A percentile compares a stretch with the other conserved stretches of the same genome.
Evolutionary conservation across 345 rosid species (phyloP).

Genomic region (Geranium rotundifolium): DNA sequence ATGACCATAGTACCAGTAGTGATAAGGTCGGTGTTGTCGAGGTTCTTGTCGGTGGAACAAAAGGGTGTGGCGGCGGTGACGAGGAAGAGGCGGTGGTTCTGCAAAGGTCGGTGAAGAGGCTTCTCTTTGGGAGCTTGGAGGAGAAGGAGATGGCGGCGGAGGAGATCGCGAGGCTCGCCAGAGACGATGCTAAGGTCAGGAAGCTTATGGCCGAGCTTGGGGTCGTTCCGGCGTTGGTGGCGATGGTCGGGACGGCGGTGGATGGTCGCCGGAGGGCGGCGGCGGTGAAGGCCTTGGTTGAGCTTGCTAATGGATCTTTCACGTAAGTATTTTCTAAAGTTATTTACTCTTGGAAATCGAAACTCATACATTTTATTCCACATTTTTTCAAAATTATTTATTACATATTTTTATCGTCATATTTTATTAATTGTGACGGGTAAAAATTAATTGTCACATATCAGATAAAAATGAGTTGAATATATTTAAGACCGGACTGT

Average conservation of each 20-base stretch:
- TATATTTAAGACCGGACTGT: too few species aligned
- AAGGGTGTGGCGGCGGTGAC: background rate
- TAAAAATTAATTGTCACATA: too few species aligned
- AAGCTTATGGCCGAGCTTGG: constrained; percentile 84
- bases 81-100: constrained; percentile 33
- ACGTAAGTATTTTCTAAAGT: constrained; percentile 41
- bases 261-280: constrained; percentile 31
- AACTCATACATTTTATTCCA: too few species aligned
- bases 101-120: constrained; percentile 71
- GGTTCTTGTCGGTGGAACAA: too few species aligned
- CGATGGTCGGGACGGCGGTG: constrained; percentile 40
- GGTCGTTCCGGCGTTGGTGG: constrained; percentile 66
- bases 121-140: constrained; percentile 71
- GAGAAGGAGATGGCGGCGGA: constrained; percentile 62
- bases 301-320: constrained; percentile 68
- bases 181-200: constrained; percentile 40
- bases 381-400: too few species aligned
- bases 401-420: too few species aligned
- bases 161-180: constrained; percentile 54
- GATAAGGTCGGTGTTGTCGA: constrained; percentile 9
- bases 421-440: too few species aligned
- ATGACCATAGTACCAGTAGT: background rate
- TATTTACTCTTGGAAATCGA: too few species aligned
- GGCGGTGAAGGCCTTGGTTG: constrained; percentile 65
- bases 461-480: too few species aligned